Evolutionary conservation across 306 rosid genomes (phyloP), one percentile per base, ranked within the genome.

Genomic region (Fagus sylvatica): DNA sequence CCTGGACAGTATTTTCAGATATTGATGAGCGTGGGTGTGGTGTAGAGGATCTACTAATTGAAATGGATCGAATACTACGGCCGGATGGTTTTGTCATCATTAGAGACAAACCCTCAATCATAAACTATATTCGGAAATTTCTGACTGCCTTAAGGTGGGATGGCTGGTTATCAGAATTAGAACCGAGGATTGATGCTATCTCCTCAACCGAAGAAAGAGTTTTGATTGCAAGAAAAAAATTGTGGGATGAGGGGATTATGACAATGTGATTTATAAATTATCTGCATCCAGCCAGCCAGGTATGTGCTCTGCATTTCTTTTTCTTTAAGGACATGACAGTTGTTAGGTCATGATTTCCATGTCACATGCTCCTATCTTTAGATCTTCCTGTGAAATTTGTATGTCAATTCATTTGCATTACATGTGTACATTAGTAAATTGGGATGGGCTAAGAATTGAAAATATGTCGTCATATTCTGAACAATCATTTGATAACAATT

Each of bases 81-180:
- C 93, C 93, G 2, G 70, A 75, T 70, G 93, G 93, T n/a, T 84
- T 89, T 75, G 87, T 82, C 83, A 89, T 89, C 61, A 89, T 89
- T 61, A 79, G 93, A 80, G 93, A 86, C 72, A 85, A 82, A 75
- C 84, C 86, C 8, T 79, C 89, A 36, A 32, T 82, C 55, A 76
- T 89, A 51, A 80, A 80, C 79, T 82, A 89, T 41, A 69, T 89
- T 57, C 76, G 81, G 57, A 89, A 86, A 78, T 89, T 69, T 70
- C 13, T 84, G 61, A 78, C 76, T 74, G 89, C 82, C 57, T 70
- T 89, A 74, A 86, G 86, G 71, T 89, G 93, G 93, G 86, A 89
- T 80, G 89, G 84, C 69, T 86, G 93, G 90, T 30, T 82, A 80
- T 86, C 90, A 41, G 93, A 89, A 78, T 84, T 86, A 12, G 87